A percentile compares a stretch with the other conserved stretches of the same genome.
Evolutionary conservation across 805 yeast species (phyloP).

Genomic region (Wickerhamiella qilinensis): DNA sequence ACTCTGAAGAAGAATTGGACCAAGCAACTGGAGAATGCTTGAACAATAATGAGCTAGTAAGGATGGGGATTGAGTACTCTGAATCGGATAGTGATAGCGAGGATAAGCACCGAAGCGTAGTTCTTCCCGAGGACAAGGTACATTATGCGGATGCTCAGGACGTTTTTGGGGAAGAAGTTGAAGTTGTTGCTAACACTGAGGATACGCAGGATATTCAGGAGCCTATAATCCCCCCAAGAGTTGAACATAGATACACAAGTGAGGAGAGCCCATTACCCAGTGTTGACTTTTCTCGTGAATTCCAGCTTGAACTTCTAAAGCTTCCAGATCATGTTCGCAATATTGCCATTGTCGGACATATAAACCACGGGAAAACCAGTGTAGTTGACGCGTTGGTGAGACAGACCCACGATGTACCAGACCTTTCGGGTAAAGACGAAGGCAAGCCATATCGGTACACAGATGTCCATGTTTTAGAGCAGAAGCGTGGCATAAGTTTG

Average conservation of each 20-base stretch:
- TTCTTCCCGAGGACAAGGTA: slow-evolving; percentile 31
- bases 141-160: slow-evolving; percentile 21
- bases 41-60: too few species aligned
- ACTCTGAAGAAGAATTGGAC: slow-evolving; percentile 16
- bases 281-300: slow-evolving; percentile 45
- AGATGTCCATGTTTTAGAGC: slow-evolving; percentile 57
- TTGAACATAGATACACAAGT: slow-evolving; percentile 28
- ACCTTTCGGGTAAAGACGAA: slow-evolving; percentile 21
- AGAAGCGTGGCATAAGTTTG: slow-evolving; percentile 52
- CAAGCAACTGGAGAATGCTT: too few species aligned
- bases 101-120: slow-evolving; percentile 15
- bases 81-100: background rate
- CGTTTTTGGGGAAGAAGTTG: slow-evolving; percentile 47
- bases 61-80: too few species aligned
- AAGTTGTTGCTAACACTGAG: slow-evolving; percentile 39
- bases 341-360: slow-evolving; percentile 61
- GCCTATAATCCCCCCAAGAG: slow-evolving; percentile 47
- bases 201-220: slow-evolving; percentile 36
- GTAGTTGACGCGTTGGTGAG: slow-evolving; percentile 50
- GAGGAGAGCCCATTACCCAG: slow-evolving; percentile 43
- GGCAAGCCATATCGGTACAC: slow-evolving; percentile 42
- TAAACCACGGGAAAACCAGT: slow-evolving; percentile 78
- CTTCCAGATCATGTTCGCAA: slow-evolving; percentile 56
- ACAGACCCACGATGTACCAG: slow-evolving; percentile 42
- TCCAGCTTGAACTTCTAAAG: slow-evolving; percentile 32